A percentile compares a stretch with the other conserved stretches of the same genome.
phyloP scores from a whole-genome alignment of 768 basidiomycete genomes.

The Hygrocybe punicea region DNA sequence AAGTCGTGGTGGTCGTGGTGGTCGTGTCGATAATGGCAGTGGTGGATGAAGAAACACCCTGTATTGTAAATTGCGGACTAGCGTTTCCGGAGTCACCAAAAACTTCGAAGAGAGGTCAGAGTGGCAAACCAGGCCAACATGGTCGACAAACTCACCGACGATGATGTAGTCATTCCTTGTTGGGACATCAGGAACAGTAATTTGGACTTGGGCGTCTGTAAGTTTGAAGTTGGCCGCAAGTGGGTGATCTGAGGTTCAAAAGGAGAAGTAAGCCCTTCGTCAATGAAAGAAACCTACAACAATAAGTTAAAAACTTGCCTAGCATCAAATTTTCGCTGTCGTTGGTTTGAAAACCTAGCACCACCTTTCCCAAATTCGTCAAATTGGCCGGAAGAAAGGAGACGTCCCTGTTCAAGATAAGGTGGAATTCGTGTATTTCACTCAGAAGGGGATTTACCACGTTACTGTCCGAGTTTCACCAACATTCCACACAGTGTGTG shows the following conservation, averaged over 20 bases:
- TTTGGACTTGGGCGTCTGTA: slow-evolving; percentile 42
- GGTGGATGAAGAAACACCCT: slow-evolving; percentile 38
- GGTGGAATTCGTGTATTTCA: neutral
- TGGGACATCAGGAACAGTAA: slow-evolving; percentile 52
- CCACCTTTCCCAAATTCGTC: slow-evolving; percentile 49
- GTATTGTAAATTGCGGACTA: slow-evolving; percentile 59
- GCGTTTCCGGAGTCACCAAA: slow-evolving; percentile 66
- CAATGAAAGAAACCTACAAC: neutral
- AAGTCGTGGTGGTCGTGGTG: neutral
- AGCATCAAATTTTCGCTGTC: slow-evolving; percentile 53
- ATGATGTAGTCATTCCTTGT: slow-evolving; percentile 53
- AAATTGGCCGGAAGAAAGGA: slow-evolving; percentile 44
- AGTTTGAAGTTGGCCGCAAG: slow-evolving; percentile 57
- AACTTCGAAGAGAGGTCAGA: slow-evolving; percentile 37
- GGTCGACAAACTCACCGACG: slow-evolving; percentile 49
- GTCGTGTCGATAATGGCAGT: neutral
- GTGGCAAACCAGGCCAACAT: neutral
- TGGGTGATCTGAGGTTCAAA: slow-evolving; percentile 51
- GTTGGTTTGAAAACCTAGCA: slow-evolving; percentile 48
- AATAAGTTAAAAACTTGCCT: slow-evolving; percentile 34
- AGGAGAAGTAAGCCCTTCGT: slow-evolving; percentile 1
- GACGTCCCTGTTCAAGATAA: slow-evolving; percentile 44
- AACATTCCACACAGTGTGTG: slow-evolving; percentile 47
- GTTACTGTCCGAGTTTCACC: slow-evolving; percentile 48
- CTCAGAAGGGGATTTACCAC: slow-evolving; percentile 40